Conservation (phyloP, 371 early-diverging fungal genomes). For the Apophysomyces sp. region DNA sequence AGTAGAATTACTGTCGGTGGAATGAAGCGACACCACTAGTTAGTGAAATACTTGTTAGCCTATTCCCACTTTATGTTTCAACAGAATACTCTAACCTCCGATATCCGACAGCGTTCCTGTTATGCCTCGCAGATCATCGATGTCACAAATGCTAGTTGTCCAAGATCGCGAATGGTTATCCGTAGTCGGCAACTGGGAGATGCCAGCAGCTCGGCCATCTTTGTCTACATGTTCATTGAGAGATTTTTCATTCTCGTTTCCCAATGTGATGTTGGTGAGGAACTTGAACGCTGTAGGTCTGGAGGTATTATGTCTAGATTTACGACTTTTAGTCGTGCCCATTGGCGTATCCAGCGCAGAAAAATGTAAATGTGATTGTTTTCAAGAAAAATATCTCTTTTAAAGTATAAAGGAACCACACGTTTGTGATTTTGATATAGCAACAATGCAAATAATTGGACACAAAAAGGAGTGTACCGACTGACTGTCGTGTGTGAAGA, state of each 20-base stretch:
- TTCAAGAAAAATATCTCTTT: too few species aligned
- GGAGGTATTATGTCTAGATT: conserved; percentile 53
- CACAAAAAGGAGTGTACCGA: too few species aligned
- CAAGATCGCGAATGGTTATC: conserved; percentile 4
- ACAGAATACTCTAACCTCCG: too few species aligned
- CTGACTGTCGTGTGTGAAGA: too few species aligned
- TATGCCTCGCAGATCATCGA: too few species aligned
- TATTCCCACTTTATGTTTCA: not conserved
- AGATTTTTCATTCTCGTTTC: conserved; percentile 33
- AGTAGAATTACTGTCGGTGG: conserved; percentile 38
- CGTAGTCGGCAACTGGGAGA: not conserved
- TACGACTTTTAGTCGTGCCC: conserved; percentile 60
- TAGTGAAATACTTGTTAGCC: not conserved
- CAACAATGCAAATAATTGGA: too few species aligned
- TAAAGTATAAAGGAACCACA: too few species aligned
- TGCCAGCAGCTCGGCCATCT: conserved; percentile 5
- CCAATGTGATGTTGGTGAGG: conserved; percentile 45
- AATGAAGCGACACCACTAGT: conserved; percentile 33
- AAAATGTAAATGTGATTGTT: too few species aligned
- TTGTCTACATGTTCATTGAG: not conserved
- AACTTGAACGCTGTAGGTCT: conserved; percentile 51
- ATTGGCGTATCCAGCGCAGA: conserved; percentile 33
- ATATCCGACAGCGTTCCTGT: too few species aligned
- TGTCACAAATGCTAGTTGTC: too few species aligned
- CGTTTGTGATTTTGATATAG: too few species aligned